Conservation (phyloP, 2,329 filamentous ascomycete species). For the Myriosclerotinia scirpicola region DNA sequence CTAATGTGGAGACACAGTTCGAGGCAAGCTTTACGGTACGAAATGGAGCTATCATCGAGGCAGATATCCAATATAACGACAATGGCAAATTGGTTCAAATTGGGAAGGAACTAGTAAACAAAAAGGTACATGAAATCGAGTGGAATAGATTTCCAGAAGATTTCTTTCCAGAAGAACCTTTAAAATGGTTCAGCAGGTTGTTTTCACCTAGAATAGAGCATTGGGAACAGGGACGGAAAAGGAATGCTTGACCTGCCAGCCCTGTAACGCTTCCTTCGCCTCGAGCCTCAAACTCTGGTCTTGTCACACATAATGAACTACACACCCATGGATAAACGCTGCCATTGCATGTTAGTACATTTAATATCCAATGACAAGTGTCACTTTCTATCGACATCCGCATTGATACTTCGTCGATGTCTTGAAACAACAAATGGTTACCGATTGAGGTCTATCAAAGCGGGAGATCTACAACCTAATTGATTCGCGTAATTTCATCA, state of each 20-base stretch:
- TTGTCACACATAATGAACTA: neutral
- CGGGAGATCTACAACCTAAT: conserved; percentile 14
- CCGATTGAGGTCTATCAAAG: conserved; percentile 11
- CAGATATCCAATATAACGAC: conserved; percentile 19
- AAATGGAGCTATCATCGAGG: conserved; percentile 33
- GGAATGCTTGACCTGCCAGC: neutral
- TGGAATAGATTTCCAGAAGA: conserved; percentile 36
- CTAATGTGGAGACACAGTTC: conserved; percentile 25
- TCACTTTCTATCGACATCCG: conserved; percentile 3
- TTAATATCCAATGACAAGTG: conserved; percentile 11
- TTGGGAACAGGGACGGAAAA: neutral
- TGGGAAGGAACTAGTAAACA: conserved; percentile 7
- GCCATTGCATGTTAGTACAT: conserved; percentile 1
- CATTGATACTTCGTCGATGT: conserved; percentile 1
- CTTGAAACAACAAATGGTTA: conserved; percentile 19
- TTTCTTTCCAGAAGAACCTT: neutral
- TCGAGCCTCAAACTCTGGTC: neutral
- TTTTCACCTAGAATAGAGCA: neutral
- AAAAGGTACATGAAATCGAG: conserved; percentile 50
- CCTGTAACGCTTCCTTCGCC: neutral
- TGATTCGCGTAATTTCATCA: conserved; percentile 16
- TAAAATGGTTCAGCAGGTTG: conserved; percentile 14
- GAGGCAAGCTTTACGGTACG: conserved; percentile 30
- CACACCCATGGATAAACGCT: neutral
- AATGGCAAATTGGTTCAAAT: neutral